phyloP scores from a whole-genome alignment of 106 monocot species.

The Posidonia australis region DNA sequence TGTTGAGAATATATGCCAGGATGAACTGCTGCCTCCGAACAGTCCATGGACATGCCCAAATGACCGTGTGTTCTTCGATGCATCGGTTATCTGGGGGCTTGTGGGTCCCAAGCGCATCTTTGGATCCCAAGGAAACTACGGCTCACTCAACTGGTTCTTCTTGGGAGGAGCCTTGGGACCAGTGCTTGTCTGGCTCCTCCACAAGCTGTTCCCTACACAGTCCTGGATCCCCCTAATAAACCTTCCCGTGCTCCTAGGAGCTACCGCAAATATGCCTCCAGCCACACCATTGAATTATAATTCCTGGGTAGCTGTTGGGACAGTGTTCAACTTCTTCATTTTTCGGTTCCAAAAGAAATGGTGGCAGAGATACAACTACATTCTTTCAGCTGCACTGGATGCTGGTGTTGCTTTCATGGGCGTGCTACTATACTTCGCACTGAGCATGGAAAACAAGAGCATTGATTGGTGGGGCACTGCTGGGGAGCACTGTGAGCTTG shows the following conservation, averaged over 20 bases:
- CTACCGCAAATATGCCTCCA: slow-evolving; percentile 17
- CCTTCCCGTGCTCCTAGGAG: slow-evolving; percentile 15
- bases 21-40: not conserved
- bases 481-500: slow-evolving; percentile 70
- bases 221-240: slow-evolving; percentile 17
- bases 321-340: slow-evolving; percentile 14
- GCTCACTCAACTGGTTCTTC: slow-evolving; percentile 24
- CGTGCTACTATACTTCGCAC: slow-evolving; percentile 55
- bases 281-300: slow-evolving; percentile 23
- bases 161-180: slow-evolving; percentile 13
- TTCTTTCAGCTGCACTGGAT: slow-evolving; percentile 75
- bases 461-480: slow-evolving; percentile 86
- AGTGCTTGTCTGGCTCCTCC: slow-evolving; percentile 9
- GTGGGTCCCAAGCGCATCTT: slow-evolving; percentile 18
- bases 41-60: slow-evolving; percentile 25
- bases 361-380: slow-evolving; percentile 48
- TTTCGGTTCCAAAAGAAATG: slow-evolving; percentile 15
- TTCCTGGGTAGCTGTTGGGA: slow-evolving; percentile 9
- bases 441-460: slow-evolving; percentile 46
- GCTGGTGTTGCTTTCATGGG: slow-evolving; percentile 88
- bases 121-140: slow-evolving; percentile 15
- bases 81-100: slow-evolving; percentile 22
- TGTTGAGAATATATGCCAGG: slow-evolving; percentile 12
- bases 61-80: slow-evolving; percentile 24
- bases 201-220: slow-evolving; percentile 9